Conservation (phyloP, 2,329 filamentous ascomycete species). For the Helotiales sp. region DNA sequence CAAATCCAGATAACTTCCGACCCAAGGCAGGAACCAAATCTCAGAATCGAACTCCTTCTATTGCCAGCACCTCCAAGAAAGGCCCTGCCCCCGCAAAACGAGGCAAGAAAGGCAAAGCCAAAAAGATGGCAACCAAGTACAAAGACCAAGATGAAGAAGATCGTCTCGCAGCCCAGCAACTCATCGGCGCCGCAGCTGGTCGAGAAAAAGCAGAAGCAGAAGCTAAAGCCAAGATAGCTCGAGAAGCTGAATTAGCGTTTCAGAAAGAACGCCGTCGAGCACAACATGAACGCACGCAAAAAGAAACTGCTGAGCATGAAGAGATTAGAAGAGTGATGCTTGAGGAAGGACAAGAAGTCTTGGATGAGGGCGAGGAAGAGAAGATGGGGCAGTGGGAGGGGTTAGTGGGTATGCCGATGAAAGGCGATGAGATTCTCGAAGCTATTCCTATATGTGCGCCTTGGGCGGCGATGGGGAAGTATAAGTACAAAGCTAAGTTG, state of each 20-base stretch:
- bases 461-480: slow-evolving; percentile 62
- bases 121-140: slow-evolving; percentile 88
- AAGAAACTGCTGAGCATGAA: slow-evolving; percentile 75
- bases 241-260: slow-evolving; percentile 71
- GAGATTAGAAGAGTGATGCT: slow-evolving; percentile 62
- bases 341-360: slow-evolving; percentile 57
- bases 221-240: slow-evolving; percentile 63
- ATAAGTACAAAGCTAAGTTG: slow-evolving; percentile 94
- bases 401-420: slow-evolving; percentile 74
- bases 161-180: slow-evolving; percentile 74
- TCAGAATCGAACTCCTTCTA: slow-evolving; percentile 34
- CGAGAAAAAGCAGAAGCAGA: slow-evolving; percentile 69
- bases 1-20: slow-evolving; percentile 2
- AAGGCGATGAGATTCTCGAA: slow-evolving; percentile 80
- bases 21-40: slow-evolving; percentile 18
- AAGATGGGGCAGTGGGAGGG: slow-evolving; percentile 60
- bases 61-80: slow-evolving; percentile 42
- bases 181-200: slow-evolving; percentile 77
- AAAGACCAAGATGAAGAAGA: slow-evolving; percentile 95
- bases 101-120: slow-evolving; percentile 79
- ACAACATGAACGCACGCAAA: slow-evolving; percentile 77
- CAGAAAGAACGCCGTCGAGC: slow-evolving; percentile 73
- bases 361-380: slow-evolving; percentile 59
- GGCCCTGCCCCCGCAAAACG: slow-evolving; percentile 54
- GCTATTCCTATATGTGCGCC: slow-evolving; percentile 64